A percentile compares a stretch with the other conserved stretches of the same genome.
Evolutionary conservation across 2,329 filamentous ascomycete species (phyloP).

Genomic region (Epichloe hybrida): DNA sequence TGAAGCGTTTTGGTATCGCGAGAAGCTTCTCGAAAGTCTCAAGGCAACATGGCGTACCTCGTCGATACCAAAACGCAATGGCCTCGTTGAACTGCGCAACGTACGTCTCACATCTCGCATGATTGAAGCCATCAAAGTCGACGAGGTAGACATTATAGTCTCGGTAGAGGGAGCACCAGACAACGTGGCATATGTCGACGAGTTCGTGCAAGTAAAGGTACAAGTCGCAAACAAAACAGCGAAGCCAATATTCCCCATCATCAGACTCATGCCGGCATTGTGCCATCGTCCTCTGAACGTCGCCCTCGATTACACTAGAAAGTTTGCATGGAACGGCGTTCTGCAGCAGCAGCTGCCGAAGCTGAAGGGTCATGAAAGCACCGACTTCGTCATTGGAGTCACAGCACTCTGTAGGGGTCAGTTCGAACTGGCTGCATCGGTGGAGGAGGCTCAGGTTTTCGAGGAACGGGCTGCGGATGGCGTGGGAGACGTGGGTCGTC

Average conservation of each 20-base stretch:
- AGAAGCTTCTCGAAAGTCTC: constrained; percentile 60
- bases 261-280: constrained; percentile 66
- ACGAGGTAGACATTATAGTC: constrained; percentile 57
- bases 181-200: constrained; percentile 23
- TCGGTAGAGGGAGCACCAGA: constrained; percentile 16
- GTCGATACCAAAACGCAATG: constrained; percentile 38
- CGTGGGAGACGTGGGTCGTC: constrained; percentile 16
- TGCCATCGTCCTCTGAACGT: constrained; percentile 57
- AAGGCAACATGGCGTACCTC: constrained; percentile 56
- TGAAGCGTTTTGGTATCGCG: constrained; percentile 85
- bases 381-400: constrained; percentile 52
- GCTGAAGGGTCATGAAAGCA: constrained; percentile 43
- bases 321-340: constrained; percentile 73
- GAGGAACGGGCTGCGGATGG: constrained; percentile 18
- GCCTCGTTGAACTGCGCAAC: constrained; percentile 62
- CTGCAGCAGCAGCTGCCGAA: constrained; percentile 60
- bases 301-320: constrained; percentile 69
- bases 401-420: constrained; percentile 66
- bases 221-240: constrained; percentile 60
- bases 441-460: constrained; percentile 58
- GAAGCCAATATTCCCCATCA: constrained; percentile 52
- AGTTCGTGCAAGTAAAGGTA: constrained; percentile 57
- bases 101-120: constrained; percentile 63
- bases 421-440: constrained; percentile 67
- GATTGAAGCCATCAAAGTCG: constrained; percentile 70